Conservation (phyloP, 805 yeast genomes). For the Scheffersomyces amazonensis region DNA sequence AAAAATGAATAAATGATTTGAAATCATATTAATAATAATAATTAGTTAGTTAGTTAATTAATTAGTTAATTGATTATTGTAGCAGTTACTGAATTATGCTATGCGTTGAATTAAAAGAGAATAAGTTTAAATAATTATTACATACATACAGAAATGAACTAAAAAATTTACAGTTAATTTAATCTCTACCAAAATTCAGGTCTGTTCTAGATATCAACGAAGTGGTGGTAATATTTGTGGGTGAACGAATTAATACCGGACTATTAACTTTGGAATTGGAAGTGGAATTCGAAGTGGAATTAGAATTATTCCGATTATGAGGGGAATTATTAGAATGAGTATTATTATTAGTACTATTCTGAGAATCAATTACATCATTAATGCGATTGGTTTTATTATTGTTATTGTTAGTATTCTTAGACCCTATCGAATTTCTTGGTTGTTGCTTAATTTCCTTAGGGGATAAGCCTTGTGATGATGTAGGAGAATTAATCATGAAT, state of each 20-base stretch:
- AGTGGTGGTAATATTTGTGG: slow-evolving; percentile 5
- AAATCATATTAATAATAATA: too few species aligned
- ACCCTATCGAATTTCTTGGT: slow-evolving; percentile 7
- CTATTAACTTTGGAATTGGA: slow-evolving; percentile 14
- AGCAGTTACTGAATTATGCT: too few species aligned
- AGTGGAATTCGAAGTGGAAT: not conserved
- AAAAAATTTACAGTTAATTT: not conserved
- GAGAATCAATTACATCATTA: not conserved
- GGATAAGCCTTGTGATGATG: slow-evolving; percentile 25
- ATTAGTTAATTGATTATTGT: too few species aligned
- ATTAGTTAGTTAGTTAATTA: too few species aligned
- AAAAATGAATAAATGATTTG: too few species aligned
- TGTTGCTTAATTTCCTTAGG: slow-evolving; percentile 26
- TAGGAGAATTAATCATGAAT: slow-evolving; percentile 20
- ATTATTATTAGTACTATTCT: not conserved
- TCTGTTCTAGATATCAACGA: not conserved
- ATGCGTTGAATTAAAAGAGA: too few species aligned
- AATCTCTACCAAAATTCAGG: slow-evolving; percentile 6
- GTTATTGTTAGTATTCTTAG: not conserved
- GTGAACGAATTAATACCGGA: slow-evolving; percentile 16
- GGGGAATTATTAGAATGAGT: not conserved
- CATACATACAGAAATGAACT: not conserved
- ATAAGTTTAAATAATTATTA: too few species aligned
- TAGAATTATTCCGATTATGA: not conserved
- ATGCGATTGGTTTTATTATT: too few species aligned